Conservation (phyloP, 1,284 basidiomycete species). For the Sporisorium sorghi region DNA sequence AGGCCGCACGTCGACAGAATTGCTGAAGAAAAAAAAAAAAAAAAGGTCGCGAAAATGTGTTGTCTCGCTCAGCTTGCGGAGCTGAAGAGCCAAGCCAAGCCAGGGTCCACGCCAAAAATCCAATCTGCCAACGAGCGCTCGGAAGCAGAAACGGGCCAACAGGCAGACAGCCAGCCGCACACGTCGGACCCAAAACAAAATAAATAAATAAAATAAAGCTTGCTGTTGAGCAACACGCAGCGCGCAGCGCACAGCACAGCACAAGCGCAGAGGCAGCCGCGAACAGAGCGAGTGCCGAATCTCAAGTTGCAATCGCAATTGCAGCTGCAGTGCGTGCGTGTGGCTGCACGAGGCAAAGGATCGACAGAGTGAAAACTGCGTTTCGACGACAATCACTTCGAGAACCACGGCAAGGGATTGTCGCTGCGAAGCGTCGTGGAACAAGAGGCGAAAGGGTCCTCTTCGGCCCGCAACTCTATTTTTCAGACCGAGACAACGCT, state of each 20-base stretch:
- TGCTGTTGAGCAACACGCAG: neutral
- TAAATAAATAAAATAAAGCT: conserved; percentile 1
- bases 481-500: too few relatives aligned
- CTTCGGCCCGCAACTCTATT: too few relatives aligned
- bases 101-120: neutral
- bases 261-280: neutral
- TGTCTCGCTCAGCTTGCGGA: too few relatives aligned
- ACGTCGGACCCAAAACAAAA: neutral
- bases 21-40: too few relatives aligned
- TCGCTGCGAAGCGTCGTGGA: neutral
- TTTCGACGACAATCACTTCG: conserved; percentile 2
- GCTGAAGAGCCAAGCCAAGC: too few relatives aligned
- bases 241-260: neutral
- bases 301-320: too few relatives aligned
- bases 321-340: too few relatives aligned
- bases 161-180: too few relatives aligned
- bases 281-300: too few relatives aligned
- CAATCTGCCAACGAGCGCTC: neutral
- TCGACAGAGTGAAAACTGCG: conserved; percentile 4
- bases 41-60: too few relatives aligned
- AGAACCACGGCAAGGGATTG: neutral
- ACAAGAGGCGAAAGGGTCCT: neutral
- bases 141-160: too few relatives aligned
- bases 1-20: too few relatives aligned
- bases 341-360: neutral